Percentiles rank a stretch among this genome's conserved stretches.
These are phyloP conservation scores for Karstenula rhodostoma DNA, from an alignment of 2,329 filamentous ascomycete species.

Conservation along the genomic window DNA sequence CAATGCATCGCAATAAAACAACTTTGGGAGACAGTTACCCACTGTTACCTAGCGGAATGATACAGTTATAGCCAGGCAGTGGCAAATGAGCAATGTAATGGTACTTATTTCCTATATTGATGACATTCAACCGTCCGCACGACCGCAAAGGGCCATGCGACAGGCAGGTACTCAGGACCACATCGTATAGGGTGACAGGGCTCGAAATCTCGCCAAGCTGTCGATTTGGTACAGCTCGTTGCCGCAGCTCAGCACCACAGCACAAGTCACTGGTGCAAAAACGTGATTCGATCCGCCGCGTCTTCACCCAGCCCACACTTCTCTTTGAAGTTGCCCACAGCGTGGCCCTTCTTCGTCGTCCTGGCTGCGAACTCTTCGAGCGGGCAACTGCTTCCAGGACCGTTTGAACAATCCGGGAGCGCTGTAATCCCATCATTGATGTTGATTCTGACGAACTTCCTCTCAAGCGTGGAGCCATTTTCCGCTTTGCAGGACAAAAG, in stretches of 20 bases:
- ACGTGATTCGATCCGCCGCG: constrained; percentile 55
- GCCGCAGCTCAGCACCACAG: not conserved
- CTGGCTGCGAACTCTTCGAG: constrained; percentile 54
- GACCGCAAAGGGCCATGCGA: too few species aligned
- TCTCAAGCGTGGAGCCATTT: not conserved
- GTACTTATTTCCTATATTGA: too few species aligned
- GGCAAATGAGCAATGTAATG: too few species aligned
- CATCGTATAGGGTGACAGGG: too few species aligned
- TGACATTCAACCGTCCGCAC: too few species aligned
- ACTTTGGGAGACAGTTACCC: too few species aligned
- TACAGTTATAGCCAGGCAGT: too few species aligned
- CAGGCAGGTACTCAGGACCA: too few species aligned
- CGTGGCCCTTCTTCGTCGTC: constrained; percentile 51
- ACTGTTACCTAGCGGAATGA: too few species aligned
- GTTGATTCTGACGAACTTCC: constrained; percentile 60
- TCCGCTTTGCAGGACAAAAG: constrained; percentile 52
- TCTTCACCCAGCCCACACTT: constrained; percentile 59
- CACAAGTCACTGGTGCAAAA: constrained; percentile 55
- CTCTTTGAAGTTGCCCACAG: constrained; percentile 58
- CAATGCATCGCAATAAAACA: too few species aligned
- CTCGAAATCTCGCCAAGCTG: not conserved
- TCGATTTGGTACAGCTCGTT: too few species aligned
- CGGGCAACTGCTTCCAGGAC: constrained; percentile 59
- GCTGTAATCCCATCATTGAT: constrained; percentile 66
- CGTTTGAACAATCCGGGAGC: constrained; percentile 56